These are phyloP conservation scores for Peronospora farinosa DNA, from an alignment of 352 stramenopile genomes.

Conservation along the genomic window DNA sequence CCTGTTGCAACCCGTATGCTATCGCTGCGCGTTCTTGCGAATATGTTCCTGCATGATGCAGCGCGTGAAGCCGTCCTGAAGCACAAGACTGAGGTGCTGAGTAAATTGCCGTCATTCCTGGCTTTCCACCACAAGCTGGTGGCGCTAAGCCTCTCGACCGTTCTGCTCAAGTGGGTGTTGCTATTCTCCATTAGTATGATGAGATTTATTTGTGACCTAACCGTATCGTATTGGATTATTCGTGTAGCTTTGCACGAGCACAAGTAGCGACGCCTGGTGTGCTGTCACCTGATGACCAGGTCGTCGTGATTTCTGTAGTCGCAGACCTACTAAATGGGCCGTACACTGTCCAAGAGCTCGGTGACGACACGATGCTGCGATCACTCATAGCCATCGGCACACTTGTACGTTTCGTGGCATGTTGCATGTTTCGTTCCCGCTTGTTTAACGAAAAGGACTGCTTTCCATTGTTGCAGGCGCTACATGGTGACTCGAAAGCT, in stretches of 20 bases:
- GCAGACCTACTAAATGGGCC: conserved; percentile 50
- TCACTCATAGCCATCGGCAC: conserved; percentile 60
- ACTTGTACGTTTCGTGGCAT: conserved; percentile 37
- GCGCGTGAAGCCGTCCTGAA: conserved; percentile 39
- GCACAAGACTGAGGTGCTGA: conserved; percentile 51
- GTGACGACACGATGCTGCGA: conserved; percentile 72
- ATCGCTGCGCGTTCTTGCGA: conserved; percentile 62
- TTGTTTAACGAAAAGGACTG: not conserved
- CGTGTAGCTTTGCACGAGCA: conserved; percentile 38
- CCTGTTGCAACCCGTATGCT: conserved; percentile 70
- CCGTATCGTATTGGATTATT: conserved; percentile 3
- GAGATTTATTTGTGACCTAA: conserved; percentile 4
- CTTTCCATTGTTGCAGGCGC: conserved; percentile 24
- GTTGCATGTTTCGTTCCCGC: not conserved
- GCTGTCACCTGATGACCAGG: conserved; percentile 43
- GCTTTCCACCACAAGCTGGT: conserved; percentile 57
- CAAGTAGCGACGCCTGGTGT: conserved; percentile 25
- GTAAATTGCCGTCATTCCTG: conserved; percentile 40
- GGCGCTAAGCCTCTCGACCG: conserved; percentile 56
- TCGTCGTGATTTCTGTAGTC: conserved; percentile 41
- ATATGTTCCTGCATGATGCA: conserved; percentile 63
- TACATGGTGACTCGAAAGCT: conserved; percentile 30
- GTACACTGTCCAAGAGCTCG: conserved; percentile 50
- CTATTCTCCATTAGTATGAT: not conserved
- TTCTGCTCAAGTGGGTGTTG: conserved; percentile 63